A percentile compares a stretch with the other conserved stretches of the same genome.
These are phyloP conservation scores for Fistulifera solaris DNA, from an alignment of 108 stramenopile species.

Conservation along the genomic window DNA sequence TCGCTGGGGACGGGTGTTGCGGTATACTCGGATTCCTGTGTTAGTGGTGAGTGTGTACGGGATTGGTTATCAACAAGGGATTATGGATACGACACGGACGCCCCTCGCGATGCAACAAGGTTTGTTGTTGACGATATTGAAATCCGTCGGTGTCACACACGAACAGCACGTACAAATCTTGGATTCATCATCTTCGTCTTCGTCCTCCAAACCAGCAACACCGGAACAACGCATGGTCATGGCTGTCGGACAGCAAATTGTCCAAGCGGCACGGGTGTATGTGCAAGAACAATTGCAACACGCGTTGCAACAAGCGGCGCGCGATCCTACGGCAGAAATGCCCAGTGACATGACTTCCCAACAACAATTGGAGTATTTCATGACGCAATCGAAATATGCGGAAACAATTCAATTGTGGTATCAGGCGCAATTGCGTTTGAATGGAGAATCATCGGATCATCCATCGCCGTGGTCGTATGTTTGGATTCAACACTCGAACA, in stretches of 20 bases:
- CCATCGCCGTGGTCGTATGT: constrained; percentile 37
- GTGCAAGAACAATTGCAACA: constrained; percentile 22
- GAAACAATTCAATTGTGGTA: constrained; percentile 26
- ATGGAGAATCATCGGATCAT: not conserved
- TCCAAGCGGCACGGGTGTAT: constrained; percentile 21
- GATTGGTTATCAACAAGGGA: constrained; percentile 59
- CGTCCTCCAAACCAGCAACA: no score
- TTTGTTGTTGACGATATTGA: constrained; percentile 11
- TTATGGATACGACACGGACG: constrained; percentile 29
- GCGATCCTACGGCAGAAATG: constrained; percentile 13
- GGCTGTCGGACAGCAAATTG: constrained; percentile 7
- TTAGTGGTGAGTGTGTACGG: constrained; percentile 46
- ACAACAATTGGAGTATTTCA: constrained; percentile 5
- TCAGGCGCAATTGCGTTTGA: constrained; percentile 19
- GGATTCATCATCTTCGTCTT: not conserved
- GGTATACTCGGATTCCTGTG: constrained; percentile 42
- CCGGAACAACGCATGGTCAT: no score
- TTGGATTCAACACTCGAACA: constrained; percentile 27
- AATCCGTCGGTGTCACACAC: constrained; percentile 8
- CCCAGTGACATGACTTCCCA: constrained; percentile 1
- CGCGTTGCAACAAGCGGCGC: constrained; percentile 12
- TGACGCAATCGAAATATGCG: constrained; percentile 15
- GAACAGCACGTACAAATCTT: constrained; percentile 5
- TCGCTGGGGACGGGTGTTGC: constrained; percentile 5
- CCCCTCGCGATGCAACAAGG: constrained; percentile 9